These are phyloP conservation scores for Ziziphus jujuba DNA, from an alignment of 306 rosid species.

Conservation along the genomic window DNA sequence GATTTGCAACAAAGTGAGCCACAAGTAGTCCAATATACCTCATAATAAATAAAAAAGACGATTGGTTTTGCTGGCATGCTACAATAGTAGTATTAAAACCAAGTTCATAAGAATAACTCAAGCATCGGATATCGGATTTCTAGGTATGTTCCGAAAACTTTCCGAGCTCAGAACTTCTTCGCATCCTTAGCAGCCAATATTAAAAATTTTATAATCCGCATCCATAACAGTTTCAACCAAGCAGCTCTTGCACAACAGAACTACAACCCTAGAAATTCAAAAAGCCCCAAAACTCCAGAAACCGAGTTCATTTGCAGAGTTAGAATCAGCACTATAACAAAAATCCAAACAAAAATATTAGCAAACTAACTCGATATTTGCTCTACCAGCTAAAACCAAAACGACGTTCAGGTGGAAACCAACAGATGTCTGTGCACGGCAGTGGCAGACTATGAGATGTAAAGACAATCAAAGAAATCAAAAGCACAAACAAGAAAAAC, in stretches of 20 bases:
- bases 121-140: neutral
- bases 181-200: neutral
- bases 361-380: conserved; percentile 15
- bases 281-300: conserved; percentile 8
- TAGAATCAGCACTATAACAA: neutral
- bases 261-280: conserved; percentile 28
- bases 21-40: neutral
- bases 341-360: conserved; percentile 1
- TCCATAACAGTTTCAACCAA: neutral
- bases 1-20: neutral
- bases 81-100: neutral
- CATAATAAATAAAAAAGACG: neutral
- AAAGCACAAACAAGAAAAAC: too few relatives aligned
- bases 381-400: neutral
- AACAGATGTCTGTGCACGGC: neutral
- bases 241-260: neutral
- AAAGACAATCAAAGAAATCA: neutral
- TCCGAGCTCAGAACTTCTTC: neutral
- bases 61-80: neutral
- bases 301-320: conserved; percentile 16
- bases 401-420: neutral
- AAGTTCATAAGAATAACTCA: neutral
- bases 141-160: neutral
- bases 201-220: neutral
- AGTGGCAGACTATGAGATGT: neutral